Conservation (phyloP, 2,329 filamentous ascomycete species). For the Pezicula rhizophila region DNA sequence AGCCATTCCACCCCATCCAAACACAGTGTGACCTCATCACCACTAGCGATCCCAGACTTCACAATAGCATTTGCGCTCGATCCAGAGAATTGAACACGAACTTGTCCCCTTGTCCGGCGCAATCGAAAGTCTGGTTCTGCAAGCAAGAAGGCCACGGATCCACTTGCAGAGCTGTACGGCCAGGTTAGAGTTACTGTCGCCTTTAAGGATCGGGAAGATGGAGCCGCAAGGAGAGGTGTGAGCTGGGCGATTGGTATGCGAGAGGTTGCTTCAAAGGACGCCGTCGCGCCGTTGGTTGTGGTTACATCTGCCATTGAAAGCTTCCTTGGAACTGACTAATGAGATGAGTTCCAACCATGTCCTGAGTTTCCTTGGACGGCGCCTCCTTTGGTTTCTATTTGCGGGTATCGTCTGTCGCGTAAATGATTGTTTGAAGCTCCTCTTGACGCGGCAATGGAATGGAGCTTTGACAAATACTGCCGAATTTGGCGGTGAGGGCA, state of each 20-base stretch:
- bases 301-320: conserved; percentile 14
- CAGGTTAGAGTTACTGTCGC: conserved; percentile 81
- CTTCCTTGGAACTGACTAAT: neutral
- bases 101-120: conserved; percentile 70
- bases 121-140: conserved; percentile 80
- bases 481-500: too few relatives aligned
- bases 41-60: conserved; percentile 64
- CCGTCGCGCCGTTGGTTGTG: conserved; percentile 1
- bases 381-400: neutral
- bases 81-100: conserved; percentile 70
- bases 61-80: conserved; percentile 64
- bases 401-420: neutral
- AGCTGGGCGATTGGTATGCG: conserved; percentile 52
- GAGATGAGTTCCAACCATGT: neutral
- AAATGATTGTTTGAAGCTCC: too few relatives aligned
- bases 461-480: too few relatives aligned
- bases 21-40: conserved; percentile 66
- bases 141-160: conserved; percentile 70
- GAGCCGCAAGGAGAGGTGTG: conserved; percentile 38
- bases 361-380: neutral
- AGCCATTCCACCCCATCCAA: conserved; percentile 64
- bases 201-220: conserved; percentile 43
- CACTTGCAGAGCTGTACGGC: conserved; percentile 79
- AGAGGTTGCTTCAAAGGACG: conserved; percentile 18
- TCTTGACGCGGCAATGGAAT: too few relatives aligned